A percentile compares a stretch with the other conserved stretches of the same genome.
Conservation (phyloP, 441 rosid genomes). For the Pelargonium fulgidum region DNA sequence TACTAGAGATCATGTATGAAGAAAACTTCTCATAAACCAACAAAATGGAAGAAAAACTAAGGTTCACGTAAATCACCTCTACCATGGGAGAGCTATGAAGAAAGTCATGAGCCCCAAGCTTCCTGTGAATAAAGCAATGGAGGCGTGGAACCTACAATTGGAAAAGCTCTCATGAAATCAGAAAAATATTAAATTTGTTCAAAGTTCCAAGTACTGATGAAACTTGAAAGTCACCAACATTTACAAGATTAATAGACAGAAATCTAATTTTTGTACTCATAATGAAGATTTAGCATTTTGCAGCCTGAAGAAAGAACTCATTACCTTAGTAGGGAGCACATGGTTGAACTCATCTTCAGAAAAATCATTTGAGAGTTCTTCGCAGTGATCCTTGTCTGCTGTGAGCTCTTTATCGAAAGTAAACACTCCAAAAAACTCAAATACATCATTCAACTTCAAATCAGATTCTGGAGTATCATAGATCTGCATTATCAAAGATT, state of each 20-base stretch:
- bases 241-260: neutral
- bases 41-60: neutral
- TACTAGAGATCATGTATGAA: neutral
- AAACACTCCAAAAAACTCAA: slow-evolving; percentile 80
- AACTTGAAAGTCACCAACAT: neutral
- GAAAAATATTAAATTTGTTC: neutral
- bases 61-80: slow-evolving; percentile 43
- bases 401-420: slow-evolving; percentile 43
- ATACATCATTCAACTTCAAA: slow-evolving; percentile 75
- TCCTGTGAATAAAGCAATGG: slow-evolving; percentile 74
- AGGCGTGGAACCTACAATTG: slow-evolving; percentile 63
- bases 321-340: slow-evolving; percentile 54
- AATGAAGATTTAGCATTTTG: too few species aligned
- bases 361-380: slow-evolving; percentile 38
- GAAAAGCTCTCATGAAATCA: neutral
- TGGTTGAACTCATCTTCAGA: slow-evolving; percentile 45
- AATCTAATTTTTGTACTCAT: neutral
- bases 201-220: neutral
- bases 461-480: slow-evolving; percentile 82
- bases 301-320: neutral
- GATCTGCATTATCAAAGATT: slow-evolving; percentile 39
- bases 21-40: neutral
- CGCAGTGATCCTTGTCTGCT: slow-evolving; percentile 33
- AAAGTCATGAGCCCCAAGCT: slow-evolving; percentile 58
- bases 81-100: slow-evolving; percentile 36